These are phyloP conservation scores for Coemansia sp. DNA, from an alignment of 192 early-diverging fungal species.

Conservation along the genomic window DNA sequence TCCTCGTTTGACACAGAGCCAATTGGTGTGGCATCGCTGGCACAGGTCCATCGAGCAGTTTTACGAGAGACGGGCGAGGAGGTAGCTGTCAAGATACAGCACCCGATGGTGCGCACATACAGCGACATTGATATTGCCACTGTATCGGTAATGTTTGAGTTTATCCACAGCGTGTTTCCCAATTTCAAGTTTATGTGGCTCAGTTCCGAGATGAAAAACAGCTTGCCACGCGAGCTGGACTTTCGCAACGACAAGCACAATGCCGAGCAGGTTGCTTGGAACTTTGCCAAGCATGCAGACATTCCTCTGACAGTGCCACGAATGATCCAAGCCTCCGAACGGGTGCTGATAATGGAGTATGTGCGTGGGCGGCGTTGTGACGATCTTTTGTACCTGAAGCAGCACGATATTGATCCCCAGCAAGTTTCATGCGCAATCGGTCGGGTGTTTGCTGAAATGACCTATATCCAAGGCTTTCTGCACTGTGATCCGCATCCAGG, in stretches of 20 bases:
- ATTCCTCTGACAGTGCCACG: slow-evolving; percentile 71
- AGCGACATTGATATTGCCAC: slow-evolving; percentile 79
- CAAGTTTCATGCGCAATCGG: slow-evolving; percentile 75
- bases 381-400: slow-evolving; percentile 65
- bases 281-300: slow-evolving; percentile 56
- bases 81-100: slow-evolving; percentile 94
- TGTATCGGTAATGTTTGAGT: slow-evolving; percentile 59
- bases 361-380: slow-evolving; percentile 73
- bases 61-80: slow-evolving; percentile 61
- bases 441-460: slow-evolving; percentile 83
- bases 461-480: slow-evolving; percentile 77
- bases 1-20: slow-evolving; percentile 75
- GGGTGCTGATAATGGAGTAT: slow-evolving; percentile 89
- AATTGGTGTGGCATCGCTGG: slow-evolving; percentile 90
- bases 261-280: slow-evolving; percentile 61
- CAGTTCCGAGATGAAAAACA: slow-evolving; percentile 78
- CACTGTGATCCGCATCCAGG: slow-evolving; percentile 97
- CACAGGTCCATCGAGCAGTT: slow-evolving; percentile 86
- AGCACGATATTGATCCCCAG: slow-evolving; percentile 70
- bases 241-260: slow-evolving; percentile 80
- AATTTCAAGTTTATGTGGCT: slow-evolving; percentile 94
- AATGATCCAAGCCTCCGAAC: slow-evolving; percentile 69
- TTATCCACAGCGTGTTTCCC: slow-evolving; percentile 72
- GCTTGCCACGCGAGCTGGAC: slow-evolving; percentile 83
- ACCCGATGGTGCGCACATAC: slow-evolving; percentile 75